Base-by-base conservation (phyloP, 1,139 yeast genomes). In the Eremothecium sinecaudum region DNA sequence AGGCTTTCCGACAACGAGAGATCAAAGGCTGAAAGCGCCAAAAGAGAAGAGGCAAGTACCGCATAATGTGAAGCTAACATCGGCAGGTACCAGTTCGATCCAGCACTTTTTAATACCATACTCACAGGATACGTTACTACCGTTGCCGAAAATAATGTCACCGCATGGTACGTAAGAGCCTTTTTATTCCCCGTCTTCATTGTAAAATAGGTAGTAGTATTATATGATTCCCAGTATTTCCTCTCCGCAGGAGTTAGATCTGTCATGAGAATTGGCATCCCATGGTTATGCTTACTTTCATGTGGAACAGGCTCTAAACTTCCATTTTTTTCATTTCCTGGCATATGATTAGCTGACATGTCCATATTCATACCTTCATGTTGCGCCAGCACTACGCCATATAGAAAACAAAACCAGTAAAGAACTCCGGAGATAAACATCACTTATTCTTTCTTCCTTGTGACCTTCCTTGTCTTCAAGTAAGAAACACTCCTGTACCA, bases 181-280 rank as follows among this genome's bases (percentile, higher is more conserved):
- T 64, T 42, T 40, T 71, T 69, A 44, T 69, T 69, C 4, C 56
- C 56, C 21, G 32, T 27, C 1, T 69, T 71, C n/a, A 73, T 60
- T 9, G 71, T 74, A 58, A 83, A 73, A 56, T 71, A 86, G 10
- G 84, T 79, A 5, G 92, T 79, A n/a, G 93, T 74, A 50, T 81
- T 75, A 59, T 84, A 87, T 24, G 59, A 57, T 37, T 76, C 78
- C 97, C 97, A 87, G 57, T 69, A 86, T 17, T 68, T 56, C 36
- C 75, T 63, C 57, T 86, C 95, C 36, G 75, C 79, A 0, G 90
- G 81, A 24, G 75, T 67, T 32, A 86, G 63, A 18, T 72, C 51
- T 1, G 83, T 80, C 33, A 81, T 64, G 30, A 86, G 64, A 28
- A 86, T 81, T 0, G 94, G 90, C 40, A 71, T 55, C 1, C 95